These are phyloP conservation scores for Malassezia sympodialis DNA, from an alignment of 1,284 basidiomycete genomes.

Conservation along the genomic window DNA sequence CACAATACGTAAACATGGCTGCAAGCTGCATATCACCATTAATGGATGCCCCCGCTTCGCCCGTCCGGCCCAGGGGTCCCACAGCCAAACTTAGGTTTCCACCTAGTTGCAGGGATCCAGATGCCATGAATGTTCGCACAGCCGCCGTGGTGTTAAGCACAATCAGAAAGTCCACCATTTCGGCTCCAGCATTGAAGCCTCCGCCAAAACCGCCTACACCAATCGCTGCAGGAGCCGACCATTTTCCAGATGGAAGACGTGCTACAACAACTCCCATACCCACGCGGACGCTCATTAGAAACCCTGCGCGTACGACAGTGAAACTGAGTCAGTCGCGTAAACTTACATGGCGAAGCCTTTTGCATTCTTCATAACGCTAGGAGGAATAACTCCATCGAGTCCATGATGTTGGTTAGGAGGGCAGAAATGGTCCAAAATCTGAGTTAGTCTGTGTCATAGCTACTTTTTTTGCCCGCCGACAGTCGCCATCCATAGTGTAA, in stretches of 20 bases:
- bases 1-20: constrained; percentile 82
- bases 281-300: constrained; percentile 57
- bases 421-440: constrained; percentile 43
- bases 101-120: constrained; percentile 74
- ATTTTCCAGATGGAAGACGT: constrained; percentile 69
- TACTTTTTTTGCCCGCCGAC: constrained; percentile 14
- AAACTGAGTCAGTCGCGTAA: constrained; percentile 12
- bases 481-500: constrained; percentile 11
- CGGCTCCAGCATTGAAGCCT: constrained; percentile 69
- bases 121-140: constrained; percentile 82
- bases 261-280: constrained; percentile 89
- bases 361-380: constrained; percentile 57
- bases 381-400: constrained; percentile 40
- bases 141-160: constrained; percentile 70
- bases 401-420: constrained; percentile 29
- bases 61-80: constrained; percentile 85
- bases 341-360: constrained; percentile 71
- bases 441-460: neutral
- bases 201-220: constrained; percentile 72
- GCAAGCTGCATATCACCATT: constrained; percentile 79
- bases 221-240: constrained; percentile 89
- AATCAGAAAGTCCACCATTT: constrained; percentile 88
- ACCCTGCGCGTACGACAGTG: constrained; percentile 51
- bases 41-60: constrained; percentile 77
- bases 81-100: constrained; percentile 61